Evolutionary conservation across 352 stramenopile species (phyloP), one percentile per base, ranked within the genome.

Genomic region (Pythium rhizo-oryzae): DNA sequence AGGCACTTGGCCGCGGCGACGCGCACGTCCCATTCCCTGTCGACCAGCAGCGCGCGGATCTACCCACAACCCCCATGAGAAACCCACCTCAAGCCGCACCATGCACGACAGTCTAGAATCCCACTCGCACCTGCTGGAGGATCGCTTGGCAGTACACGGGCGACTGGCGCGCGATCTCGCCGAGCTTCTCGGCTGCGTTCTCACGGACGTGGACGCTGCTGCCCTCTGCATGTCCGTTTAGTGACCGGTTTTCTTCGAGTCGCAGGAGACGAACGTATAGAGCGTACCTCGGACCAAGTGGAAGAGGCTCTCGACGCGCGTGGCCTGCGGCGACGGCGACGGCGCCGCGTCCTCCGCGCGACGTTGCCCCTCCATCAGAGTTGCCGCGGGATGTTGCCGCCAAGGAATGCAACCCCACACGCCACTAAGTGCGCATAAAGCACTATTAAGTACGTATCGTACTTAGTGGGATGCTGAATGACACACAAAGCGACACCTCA

Each of bases 221-320:
- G 59, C 85, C 88, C 18, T 92, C 88, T 96, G 47, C 16, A 2
- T 33, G 3, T 33, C 28, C 28, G 28, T 33, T 33, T 33, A 2
- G 28, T 33, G 28, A 33, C 28, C 28, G 28, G 28, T 33, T 6
- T 33, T 33, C 28, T 33, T 33, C 28, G 28, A 33, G 28, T 2
- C 6, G 28, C 28, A 33, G 28, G 28, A 33, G 28, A 33, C 28
- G 2, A 18, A 12, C 37, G 37, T 43, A 43, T 43, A 18, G 37
- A 43, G 37, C 46, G 33, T 37, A 92, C 86, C 82, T 77, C 67
- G 67, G 23, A 94, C 73, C 47, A 94, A 82, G 61, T 91, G 79
- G 56, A 94, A 87, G 49, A 94, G 83, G 61, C 83, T 92, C 71
- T 92, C 83, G 44, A 93, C 75, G 51, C 86, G 80, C 60, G 84